Evolutionary conservation across 345 rosid species (phyloP).

Genomic region (Nephelium lappaceum): DNA sequence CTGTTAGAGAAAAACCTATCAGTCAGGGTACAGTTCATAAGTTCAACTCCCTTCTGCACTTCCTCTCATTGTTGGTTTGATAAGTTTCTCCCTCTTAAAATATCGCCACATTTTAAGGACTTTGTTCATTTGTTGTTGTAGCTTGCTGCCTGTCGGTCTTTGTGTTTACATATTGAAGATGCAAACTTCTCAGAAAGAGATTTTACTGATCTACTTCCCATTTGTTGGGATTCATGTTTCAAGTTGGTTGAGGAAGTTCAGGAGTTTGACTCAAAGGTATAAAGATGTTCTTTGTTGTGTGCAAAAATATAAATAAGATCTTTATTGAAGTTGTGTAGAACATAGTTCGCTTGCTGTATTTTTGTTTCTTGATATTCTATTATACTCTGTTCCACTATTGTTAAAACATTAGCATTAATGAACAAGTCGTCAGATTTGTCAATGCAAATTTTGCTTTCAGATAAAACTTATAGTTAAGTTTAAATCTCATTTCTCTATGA

Average conservation of each 20-base stretch:
- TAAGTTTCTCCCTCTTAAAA: slow-evolving; percentile 7
- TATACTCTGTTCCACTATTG: not conserved
- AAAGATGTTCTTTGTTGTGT: slow-evolving; percentile 1
- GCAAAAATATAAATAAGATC: not conserved
- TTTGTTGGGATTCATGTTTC: slow-evolving; percentile 90
- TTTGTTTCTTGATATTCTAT: not conserved
- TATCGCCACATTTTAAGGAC: slow-evolving; percentile 24
- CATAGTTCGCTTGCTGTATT: not conserved
- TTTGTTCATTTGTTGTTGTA: slow-evolving; percentile 41
- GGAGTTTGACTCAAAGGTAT: slow-evolving; percentile 98
- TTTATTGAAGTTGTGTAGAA: slow-evolving; percentile 3
- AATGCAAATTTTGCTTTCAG: not conserved
- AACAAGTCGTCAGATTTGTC: not conserved
- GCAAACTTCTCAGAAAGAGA: slow-evolving; percentile 79
- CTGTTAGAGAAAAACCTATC: slow-evolving; percentile 82
- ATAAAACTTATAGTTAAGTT: not conserved
- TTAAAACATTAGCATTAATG: not conserved
- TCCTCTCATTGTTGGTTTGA: not conserved
- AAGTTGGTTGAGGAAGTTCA: slow-evolving; percentile 90
- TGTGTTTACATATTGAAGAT: slow-evolving; percentile 92
- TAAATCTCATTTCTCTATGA: not conserved
- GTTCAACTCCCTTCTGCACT: slow-evolving; percentile 3
- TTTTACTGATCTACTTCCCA: slow-evolving; percentile 86
- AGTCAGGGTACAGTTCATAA: slow-evolving; percentile 67
- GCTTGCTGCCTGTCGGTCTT: slow-evolving; percentile 97